phyloP scores from a whole-genome alignment of 2,329 filamentous ascomycete species.

The Penicillium sp. region DNA sequence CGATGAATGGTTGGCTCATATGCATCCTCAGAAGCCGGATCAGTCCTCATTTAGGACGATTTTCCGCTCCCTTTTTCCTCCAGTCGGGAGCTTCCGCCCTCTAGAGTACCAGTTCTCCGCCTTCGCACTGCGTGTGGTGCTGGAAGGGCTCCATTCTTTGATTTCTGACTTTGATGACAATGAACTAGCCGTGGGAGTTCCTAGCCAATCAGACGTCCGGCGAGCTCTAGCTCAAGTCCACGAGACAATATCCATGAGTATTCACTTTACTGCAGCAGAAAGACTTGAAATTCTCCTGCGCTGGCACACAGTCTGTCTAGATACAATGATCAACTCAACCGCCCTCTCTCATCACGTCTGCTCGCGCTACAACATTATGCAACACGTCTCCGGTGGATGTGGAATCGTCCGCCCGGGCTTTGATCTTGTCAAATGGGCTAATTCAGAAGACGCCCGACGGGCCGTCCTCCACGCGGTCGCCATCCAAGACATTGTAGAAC shows the following conservation, averaged over 20 bases:
- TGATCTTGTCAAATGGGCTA: constrained; percentile 42
- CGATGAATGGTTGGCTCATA: constrained; percentile 44
- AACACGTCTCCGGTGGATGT: constrained; percentile 41
- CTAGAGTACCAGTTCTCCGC: constrained; percentile 40
- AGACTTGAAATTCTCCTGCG: constrained; percentile 44
- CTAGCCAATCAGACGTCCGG: constrained; percentile 41
- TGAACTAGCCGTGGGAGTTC: constrained; percentile 43
- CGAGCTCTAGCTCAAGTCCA: constrained; percentile 43
- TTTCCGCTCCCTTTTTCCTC: constrained; percentile 43
- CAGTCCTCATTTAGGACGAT: constrained; percentile 44
- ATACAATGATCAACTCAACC: constrained; percentile 44
- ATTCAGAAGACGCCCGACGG: constrained; percentile 41
- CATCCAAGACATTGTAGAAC: constrained; percentile 50
- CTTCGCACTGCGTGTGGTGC: constrained; percentile 44
- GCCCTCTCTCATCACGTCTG: constrained; percentile 44
- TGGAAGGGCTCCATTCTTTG: constrained; percentile 48
- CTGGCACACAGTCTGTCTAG: constrained; percentile 49
- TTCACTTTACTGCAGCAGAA: constrained; percentile 39
- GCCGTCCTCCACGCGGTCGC: constrained; percentile 47
- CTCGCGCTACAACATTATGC: constrained; percentile 39
- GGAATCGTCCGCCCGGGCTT: constrained; percentile 30
- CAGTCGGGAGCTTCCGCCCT: constrained; percentile 29
- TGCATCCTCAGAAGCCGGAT: constrained; percentile 33
- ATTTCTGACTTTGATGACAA: constrained; percentile 43
- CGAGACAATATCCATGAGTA: constrained; percentile 40